Evolutionary conservation across 352 stramenopile species (phyloP).

Genomic region (Thraustotheca clavata): DNA sequence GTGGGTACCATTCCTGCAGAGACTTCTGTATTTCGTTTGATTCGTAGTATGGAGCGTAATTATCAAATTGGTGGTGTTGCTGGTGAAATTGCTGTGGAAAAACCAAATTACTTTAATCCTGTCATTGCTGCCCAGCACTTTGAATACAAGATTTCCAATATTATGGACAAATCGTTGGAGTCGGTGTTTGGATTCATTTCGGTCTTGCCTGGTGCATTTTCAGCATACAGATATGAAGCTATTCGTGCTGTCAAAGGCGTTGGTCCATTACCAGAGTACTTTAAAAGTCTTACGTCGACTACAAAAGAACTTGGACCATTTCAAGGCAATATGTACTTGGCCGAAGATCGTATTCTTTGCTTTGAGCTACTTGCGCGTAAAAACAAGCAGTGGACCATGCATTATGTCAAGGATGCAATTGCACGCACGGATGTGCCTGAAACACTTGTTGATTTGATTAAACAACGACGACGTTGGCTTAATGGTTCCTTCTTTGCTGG

Average conservation of each 20-base stretch:
- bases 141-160: conserved; percentile 48
- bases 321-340: conserved; percentile 63
- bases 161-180: conserved; percentile 48
- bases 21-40: conserved; percentile 34
- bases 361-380: conserved; percentile 46
- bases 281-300: conserved; percentile 37
- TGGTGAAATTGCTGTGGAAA: conserved; percentile 35
- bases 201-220: conserved; percentile 37
- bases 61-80: conserved; percentile 41
- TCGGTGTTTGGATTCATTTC: conserved; percentile 45
- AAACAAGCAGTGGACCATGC: conserved; percentile 35
- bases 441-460: conserved; percentile 49
- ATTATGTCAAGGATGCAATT: conserved; percentile 48
- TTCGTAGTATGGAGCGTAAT: conserved; percentile 43
- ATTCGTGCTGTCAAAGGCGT: conserved; percentile 40
- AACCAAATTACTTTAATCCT: conserved; percentile 40
- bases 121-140: conserved; percentile 41
- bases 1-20: conserved; percentile 35
- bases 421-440: conserved; percentile 37
- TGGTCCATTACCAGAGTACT: conserved; percentile 39
- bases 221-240: conserved; percentile 43
- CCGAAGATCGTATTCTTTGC: conserved; percentile 54
- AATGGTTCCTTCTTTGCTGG: conserved; percentile 57
- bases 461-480: conserved; percentile 49
- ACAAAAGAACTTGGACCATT: conserved; percentile 41